Percentiles rank a stretch among this genome's conserved stretches.
These are phyloP conservation scores for Yarrowia alimentaria DNA, from an alignment of 805 yeast genomes.

Conservation along the genomic window DNA sequence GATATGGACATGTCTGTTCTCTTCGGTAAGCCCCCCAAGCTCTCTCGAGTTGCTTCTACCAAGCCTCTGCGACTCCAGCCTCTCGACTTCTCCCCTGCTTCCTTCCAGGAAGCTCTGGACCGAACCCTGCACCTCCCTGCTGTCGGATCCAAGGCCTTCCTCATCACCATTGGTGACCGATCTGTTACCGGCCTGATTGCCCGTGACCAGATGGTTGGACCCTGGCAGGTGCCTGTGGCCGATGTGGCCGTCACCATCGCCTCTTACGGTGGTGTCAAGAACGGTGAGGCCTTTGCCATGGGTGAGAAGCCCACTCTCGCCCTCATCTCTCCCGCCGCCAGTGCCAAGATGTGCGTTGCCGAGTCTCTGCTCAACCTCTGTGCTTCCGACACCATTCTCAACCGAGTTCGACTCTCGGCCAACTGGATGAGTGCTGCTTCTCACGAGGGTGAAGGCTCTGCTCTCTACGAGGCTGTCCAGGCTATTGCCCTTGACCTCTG, in stretches of 20 bases:
- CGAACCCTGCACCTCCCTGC: constrained; percentile 88
- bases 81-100: constrained; percentile 36
- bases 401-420: constrained; percentile 82
- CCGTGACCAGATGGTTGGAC: constrained; percentile 98
- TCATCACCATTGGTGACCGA: constrained; percentile 98
- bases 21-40: constrained; percentile 96
- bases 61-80: constrained; percentile 50
- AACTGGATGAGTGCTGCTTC: constrained; percentile 99
- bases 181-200: constrained; percentile 96
- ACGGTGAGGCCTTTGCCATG: constrained; percentile 98
- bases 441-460: constrained; percentile 92
- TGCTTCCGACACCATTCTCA: constrained; percentile 82
- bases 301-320: constrained; percentile 96
- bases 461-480: constrained; percentile 92
- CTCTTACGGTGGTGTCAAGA: constrained; percentile 73
- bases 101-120: constrained; percentile 61
- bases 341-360: constrained; percentile 94
- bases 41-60: constrained; percentile 73
- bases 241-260: constrained; percentile 96
- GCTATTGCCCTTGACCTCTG: constrained; percentile 94
- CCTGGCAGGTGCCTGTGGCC: constrained; percentile 99
- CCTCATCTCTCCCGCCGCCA: constrained; percentile 79
- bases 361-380: constrained; percentile 84
- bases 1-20: constrained; percentile 92
- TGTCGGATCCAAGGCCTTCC: constrained; percentile 91